Conservation (phyloP, 192 early-diverging fungal species). For the Coemansia sp. region DNA sequence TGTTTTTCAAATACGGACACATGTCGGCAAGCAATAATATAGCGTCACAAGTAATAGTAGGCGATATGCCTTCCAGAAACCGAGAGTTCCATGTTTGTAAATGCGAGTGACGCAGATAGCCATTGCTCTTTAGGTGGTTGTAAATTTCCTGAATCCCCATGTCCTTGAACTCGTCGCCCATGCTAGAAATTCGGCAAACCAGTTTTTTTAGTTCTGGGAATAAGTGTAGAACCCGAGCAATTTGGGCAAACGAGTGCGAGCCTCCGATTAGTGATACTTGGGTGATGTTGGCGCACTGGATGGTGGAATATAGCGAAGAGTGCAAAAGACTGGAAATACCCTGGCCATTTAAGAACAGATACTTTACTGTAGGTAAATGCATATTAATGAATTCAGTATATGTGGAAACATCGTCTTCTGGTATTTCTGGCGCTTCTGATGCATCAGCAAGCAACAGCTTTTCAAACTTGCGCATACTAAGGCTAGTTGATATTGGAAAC, state of each 20-base stretch:
- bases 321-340: background rate
- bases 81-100: background rate
- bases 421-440: background rate
- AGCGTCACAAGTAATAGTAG: background rate
- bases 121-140: background rate
- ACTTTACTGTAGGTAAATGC: background rate
- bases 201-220: background rate
- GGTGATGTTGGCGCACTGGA: background rate
- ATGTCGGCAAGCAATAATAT: background rate
- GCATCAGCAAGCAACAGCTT: background rate
- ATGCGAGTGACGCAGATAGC: background rate
- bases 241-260: background rate
- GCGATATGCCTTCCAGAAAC: background rate
- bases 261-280: background rate
- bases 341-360: background rate
- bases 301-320: background rate
- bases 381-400: background rate
- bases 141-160: background rate
- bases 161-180: background rate
- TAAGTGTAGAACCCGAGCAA: background rate
- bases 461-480: background rate
- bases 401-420: background rate
- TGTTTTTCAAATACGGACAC: background rate
- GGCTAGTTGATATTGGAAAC: background rate
- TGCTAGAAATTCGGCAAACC: background rate